Evolutionary conservation across 345 rosid genomes (phyloP).

Genomic region (Populus simonii): DNA sequence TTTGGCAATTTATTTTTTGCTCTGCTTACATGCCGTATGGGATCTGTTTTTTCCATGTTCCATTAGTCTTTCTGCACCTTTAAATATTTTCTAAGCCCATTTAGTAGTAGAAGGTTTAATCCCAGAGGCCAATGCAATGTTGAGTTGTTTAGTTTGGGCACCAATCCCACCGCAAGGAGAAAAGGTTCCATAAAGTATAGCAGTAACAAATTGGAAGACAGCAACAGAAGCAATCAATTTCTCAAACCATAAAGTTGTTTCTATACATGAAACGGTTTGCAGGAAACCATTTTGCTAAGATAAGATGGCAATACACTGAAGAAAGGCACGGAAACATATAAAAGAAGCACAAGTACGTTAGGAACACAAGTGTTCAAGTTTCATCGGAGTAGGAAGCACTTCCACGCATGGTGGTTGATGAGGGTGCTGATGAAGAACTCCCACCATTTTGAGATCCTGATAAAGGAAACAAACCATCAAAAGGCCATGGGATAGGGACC

Average conservation of each 20-base stretch:
- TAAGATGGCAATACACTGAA: neutral
- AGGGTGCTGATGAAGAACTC: constrained; percentile 15
- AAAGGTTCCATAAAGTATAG: neutral
- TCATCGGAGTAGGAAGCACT: constrained; percentile 24
- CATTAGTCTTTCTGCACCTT: neutral
- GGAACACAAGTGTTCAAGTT: constrained; percentile 3
- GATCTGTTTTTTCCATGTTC: neutral
- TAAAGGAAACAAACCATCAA: constrained; percentile 23
- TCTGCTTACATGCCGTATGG: no score
- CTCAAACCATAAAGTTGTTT: no score
- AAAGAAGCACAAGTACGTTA: neutral
- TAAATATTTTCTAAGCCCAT: neutral
- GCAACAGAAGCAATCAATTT: neutral
- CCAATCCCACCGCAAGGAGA: neutral
- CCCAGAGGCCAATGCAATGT: neutral
- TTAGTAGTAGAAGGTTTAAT: neutral
- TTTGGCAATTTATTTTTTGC: neutral
- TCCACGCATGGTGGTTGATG: constrained; percentile 5
- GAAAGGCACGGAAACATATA: neutral
- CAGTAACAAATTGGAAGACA: no score
- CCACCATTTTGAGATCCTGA: constrained; percentile 20
- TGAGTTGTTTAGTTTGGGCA: neutral
- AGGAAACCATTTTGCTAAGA: neutral
- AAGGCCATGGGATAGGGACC: constrained; percentile 32
- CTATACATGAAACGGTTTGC: no score